Percentiles rank a stretch among this genome's conserved stretches.
These are phyloP conservation scores for Aspergillus bertholletiae DNA, from an alignment of 495 filamentous ascomycete species.

Conservation along the genomic window DNA sequence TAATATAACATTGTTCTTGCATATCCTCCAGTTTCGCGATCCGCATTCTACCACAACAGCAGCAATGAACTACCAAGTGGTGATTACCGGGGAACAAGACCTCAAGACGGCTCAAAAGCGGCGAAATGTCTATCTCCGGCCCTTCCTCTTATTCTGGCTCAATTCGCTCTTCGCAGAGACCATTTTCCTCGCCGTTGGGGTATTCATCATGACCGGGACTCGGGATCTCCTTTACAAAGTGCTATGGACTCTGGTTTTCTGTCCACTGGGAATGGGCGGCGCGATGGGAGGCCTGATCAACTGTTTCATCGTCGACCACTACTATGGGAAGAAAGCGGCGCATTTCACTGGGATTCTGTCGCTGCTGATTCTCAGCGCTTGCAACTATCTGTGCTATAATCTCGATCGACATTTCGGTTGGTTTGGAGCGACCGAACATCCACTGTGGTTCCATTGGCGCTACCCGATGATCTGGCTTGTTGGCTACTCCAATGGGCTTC, in stretches of 20 bases:
- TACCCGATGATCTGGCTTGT: slow-evolving; percentile 2
- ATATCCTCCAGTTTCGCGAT: too few relatives aligned
- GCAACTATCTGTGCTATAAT: slow-evolving; percentile 11
- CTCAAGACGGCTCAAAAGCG: slow-evolving; percentile 16
- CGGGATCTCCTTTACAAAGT: slow-evolving; percentile 10
- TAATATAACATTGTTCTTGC: too few relatives aligned
- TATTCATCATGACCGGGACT: slow-evolving; percentile 9
- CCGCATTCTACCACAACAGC: too few relatives aligned
- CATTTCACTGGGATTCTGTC: slow-evolving; percentile 6
- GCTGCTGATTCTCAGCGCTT: slow-evolving; percentile 4
- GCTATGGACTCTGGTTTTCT: slow-evolving; percentile 11
- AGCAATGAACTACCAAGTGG: slow-evolving; percentile 4
- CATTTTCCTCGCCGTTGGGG: slow-evolving; percentile 12
- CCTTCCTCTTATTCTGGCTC: slow-evolving; percentile 8
- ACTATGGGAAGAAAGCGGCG: slow-evolving; percentile 10
- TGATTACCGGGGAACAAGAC: background rate
- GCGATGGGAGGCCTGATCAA: slow-evolving; percentile 12
- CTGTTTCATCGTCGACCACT: slow-evolving; percentile 8
- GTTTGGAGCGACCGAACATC: slow-evolving; percentile 8
- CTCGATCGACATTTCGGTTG: slow-evolving; percentile 9
- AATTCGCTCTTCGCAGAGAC: slow-evolving; percentile 9
- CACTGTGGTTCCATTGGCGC: slow-evolving; percentile 7
- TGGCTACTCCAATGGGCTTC: background rate
- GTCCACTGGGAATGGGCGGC: slow-evolving; percentile 13
- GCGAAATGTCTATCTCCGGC: slow-evolving; percentile 9